Evolutionary conservation across 768 basidiomycete species (phyloP), one percentile per base, ranked within the genome.

Genomic region (Tephrocybe rancida): DNA sequence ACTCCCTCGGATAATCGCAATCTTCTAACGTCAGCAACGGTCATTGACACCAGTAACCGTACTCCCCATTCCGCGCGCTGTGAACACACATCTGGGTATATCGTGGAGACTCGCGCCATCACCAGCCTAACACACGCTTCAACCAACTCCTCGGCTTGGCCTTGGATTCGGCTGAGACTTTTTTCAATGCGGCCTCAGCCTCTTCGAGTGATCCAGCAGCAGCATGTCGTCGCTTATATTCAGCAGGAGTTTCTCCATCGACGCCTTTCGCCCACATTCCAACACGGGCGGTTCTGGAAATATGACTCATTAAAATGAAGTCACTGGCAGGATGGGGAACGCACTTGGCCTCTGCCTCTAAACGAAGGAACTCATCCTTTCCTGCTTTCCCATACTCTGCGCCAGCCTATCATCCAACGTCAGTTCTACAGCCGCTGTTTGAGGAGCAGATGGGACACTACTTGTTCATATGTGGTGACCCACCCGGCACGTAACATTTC

Each of bases 401-500:
- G 3, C 89, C 90, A 8, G 80, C 75, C 67, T 80, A 49, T 39
- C 0, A 25, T 29, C 16, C 5, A 18, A 27, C 16, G 19, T 35
- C 7, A 38, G 34, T 16, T 21, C 14, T 37, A 6, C 8, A 21
- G n/a, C 3, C 21, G n/a, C n/a, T n/a, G n/a, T 21, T 21, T 21
- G n/a, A 5, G 25, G 25, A 41, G 16, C 2, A 16, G 32, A 9
- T 1, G 4, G 19, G 34, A 14, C 18, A 35, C 5, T 34, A 76
- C 78, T 67, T 89, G 87, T 50, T 84, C 81, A 62, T 96, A 97
- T 0, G 82, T 86, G 0, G 81, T 81, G 0, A 74, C 94, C 75
- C 85, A 87, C 3, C 94, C 95, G 0, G 85, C 82, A 19, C 79
- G 80, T 1, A 96, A 70, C 92, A 96, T 94, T 59, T 91, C 85